phyloP scores from a whole-genome alignment of 1,284 basidiomycete species.

The Cronartium quercuum region DNA sequence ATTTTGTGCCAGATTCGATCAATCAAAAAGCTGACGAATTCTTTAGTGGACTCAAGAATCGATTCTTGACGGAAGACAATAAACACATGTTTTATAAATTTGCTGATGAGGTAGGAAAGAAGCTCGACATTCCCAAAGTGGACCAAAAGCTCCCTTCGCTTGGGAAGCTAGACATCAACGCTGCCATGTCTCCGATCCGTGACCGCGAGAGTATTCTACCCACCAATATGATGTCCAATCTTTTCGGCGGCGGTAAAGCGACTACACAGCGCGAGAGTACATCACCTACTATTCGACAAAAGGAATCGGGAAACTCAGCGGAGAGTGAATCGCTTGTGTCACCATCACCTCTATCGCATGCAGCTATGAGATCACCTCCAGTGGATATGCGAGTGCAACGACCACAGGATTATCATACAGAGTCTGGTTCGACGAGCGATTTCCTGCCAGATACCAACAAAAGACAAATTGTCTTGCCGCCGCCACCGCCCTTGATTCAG shows the following conservation, averaged over 20 bases:
- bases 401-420: conserved; percentile 47
- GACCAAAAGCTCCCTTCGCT: conserved; percentile 56
- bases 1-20: conserved; percentile 23
- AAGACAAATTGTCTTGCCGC: conserved; percentile 53
- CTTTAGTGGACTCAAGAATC: conserved; percentile 61
- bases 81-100: conserved; percentile 75
- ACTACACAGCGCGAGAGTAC: not conserved
- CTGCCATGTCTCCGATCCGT: conserved; percentile 68
- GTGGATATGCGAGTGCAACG: conserved; percentile 53
- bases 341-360: conserved; percentile 43
- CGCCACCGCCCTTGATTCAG: conserved; percentile 57
- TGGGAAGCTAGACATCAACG: conserved; percentile 65
- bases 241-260: conserved; percentile 40
- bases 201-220: conserved; percentile 75
- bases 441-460: conserved; percentile 53
- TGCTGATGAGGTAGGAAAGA: conserved; percentile 85
- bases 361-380: conserved; percentile 47
- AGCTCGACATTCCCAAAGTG: conserved; percentile 62
- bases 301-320: conserved; percentile 9
- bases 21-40: conserved; percentile 47
- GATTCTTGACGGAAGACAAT: conserved; percentile 78
- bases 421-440: not conserved
- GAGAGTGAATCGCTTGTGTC: not conserved
- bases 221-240: conserved; percentile 42
- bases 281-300: conserved; percentile 28